Base-by-base conservation (phyloP, 495 filamentous ascomycete species). In the Physcia stellaris region DNA sequence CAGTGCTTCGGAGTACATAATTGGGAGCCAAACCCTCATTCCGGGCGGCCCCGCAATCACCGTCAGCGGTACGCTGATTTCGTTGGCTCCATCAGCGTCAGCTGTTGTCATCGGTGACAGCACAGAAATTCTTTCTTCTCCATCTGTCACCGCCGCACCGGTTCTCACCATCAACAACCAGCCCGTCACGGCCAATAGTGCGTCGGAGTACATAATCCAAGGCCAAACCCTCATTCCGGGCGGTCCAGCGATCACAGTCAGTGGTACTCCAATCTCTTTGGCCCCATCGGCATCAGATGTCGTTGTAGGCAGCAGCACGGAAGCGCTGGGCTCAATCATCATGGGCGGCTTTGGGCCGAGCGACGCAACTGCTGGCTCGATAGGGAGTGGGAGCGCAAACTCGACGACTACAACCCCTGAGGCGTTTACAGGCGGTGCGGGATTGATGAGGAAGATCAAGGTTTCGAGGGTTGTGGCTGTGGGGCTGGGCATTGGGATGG, bases 11-110 rank as follows among this genome's bases (percentile, higher is more conserved):
- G n/a, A 15, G 17, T 13, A 24, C 6, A 26, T 24, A 23, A 26
- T 38, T 18, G 18, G 22, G 5, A 15, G n/a, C 21, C 35, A 38
- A 28, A 13, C 17, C 6, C 12, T 38, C 22, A 26, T 26, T 13
- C 20, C 35, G n/a, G 35, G 35, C 24, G 35, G 35, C 22, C 18
- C 35, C n/a, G 22, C 18, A 11, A 26, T 38, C 6, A 38, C 35
- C 19, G 22, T 38, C 1, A 4, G 10, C 22, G n/a, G 22, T 18
- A 26, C 24, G 3, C 2, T 24, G 6, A 15, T 20, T 15, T 18
- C 35, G 5, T 24, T 38, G n/a, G 35, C 35, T 20, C 9, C 35
- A 4, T 23, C 35, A 13, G 35, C 16, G 3, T 13, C 17, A n/a
- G 22, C 35, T 4, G 3, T 38, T 23, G 17, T 38, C 12, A 15